Evolutionary conservation across 2,329 filamentous ascomycete species (phyloP).

Genomic region (Orbilia quercus): DNA sequence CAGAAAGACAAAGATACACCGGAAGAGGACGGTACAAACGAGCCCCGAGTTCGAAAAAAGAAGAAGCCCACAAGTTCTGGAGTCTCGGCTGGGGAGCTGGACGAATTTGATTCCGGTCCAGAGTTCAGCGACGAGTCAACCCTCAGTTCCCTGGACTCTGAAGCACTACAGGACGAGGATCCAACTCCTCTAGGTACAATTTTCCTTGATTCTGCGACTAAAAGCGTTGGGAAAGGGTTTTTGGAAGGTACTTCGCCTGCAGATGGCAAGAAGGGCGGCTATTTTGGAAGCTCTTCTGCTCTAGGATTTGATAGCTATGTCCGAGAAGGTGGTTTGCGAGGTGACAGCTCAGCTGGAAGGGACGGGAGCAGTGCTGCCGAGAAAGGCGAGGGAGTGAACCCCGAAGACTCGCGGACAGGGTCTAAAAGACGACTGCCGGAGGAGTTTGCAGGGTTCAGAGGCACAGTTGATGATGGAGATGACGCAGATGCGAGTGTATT

Average conservation of each 20-base stretch:
- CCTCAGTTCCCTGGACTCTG: slow-evolving; percentile 47
- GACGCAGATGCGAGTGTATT: slow-evolving; percentile 50
- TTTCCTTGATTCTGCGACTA: slow-evolving; percentile 25
- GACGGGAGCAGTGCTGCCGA: slow-evolving; percentile 8
- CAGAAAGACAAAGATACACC: slow-evolving; percentile 49
- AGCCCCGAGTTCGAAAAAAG: slow-evolving; percentile 32
- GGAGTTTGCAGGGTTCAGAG: slow-evolving; percentile 50
- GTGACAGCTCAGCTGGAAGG: slow-evolving; percentile 13
- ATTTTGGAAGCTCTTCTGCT: slow-evolving; percentile 33
- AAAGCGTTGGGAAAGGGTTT: slow-evolving; percentile 30
- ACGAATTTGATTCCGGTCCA: slow-evolving; percentile 34
- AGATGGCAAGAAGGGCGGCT: slow-evolving; percentile 36
- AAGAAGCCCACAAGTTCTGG: slow-evolving; percentile 31
- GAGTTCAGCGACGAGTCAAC: slow-evolving; percentile 52
- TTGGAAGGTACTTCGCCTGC: slow-evolving; percentile 3
- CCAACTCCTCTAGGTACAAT: slow-evolving; percentile 25
- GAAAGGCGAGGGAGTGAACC: slow-evolving; percentile 25
- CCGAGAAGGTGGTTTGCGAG: slow-evolving; percentile 29
- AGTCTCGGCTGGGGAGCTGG: slow-evolving; percentile 10
- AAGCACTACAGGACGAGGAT: slow-evolving; percentile 37
- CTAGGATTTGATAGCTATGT: slow-evolving; percentile 23
- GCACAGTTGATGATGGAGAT: slow-evolving; percentile 36
- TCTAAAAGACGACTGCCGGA: slow-evolving; percentile 53
- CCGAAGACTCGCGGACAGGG: slow-evolving; percentile 37
- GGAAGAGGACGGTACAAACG: slow-evolving; percentile 32